phyloP scores from a whole-genome alignment of 1,139 yeast species.

The Pneumocystis carinii region DNA sequence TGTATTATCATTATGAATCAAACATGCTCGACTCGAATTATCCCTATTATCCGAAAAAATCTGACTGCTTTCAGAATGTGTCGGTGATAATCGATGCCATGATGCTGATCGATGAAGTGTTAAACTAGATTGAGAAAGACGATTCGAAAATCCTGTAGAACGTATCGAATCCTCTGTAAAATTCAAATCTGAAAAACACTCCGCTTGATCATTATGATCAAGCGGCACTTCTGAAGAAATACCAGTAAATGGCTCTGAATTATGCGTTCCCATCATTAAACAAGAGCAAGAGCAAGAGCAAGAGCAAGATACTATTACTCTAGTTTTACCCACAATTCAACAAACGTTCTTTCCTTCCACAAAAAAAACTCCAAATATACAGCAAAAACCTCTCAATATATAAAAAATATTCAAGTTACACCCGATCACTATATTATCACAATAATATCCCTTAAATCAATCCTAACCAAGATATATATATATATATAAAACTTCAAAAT shows the following conservation, averaged over 20 bases:
- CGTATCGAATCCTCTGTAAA: background rate
- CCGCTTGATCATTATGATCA: background rate
- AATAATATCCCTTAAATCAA: no score
- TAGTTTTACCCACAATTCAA: no score
- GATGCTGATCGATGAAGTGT: background rate
- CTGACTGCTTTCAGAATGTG: background rate
- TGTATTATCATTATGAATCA: background rate
- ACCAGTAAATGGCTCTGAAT: background rate
- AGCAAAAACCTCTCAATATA: no score
- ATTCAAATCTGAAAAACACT: background rate
- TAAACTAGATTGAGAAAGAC: background rate
- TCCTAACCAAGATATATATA: no score
- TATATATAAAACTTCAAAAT: no score
- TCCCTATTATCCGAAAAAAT: background rate
- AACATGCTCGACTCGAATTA: background rate
- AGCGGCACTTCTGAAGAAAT: background rate
- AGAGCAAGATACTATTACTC: no score
- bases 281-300: no score
- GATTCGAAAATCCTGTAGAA: background rate
- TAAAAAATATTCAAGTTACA: no score
- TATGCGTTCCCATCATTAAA: background rate
- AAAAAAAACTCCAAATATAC: no score
- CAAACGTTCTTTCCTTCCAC: no score
- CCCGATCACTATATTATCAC: no score
- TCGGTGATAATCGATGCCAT: background rate